Conservation (phyloP, 257 asterid genomes). For the Solanum ahanhuiri region DNA sequence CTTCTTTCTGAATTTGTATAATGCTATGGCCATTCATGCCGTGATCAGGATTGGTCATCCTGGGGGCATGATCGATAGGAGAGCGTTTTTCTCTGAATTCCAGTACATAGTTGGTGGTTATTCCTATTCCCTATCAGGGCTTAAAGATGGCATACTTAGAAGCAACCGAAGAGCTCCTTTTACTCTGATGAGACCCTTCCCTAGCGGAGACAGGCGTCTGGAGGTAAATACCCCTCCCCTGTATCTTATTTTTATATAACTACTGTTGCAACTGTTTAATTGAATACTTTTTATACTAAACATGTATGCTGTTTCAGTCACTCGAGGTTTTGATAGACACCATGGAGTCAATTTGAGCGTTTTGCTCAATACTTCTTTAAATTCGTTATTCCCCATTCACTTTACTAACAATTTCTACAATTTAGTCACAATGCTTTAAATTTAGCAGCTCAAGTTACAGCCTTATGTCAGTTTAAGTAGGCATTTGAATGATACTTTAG, state of each 20-base stretch:
- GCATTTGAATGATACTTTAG: not conserved
- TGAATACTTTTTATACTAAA: not conserved
- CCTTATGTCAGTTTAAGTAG: not conserved
- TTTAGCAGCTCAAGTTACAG: not conserved
- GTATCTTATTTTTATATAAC: not conserved
- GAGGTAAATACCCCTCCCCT: conserved; percentile 43
- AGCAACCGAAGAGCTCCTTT: conserved; percentile 74
- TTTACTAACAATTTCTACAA: not conserved
- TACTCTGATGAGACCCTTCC: conserved; percentile 57
- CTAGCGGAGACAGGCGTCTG: conserved; percentile 61
- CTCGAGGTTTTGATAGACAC: not conserved
- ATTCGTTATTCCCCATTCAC: not conserved
- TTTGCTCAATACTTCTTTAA: not conserved
- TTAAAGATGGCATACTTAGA: conserved; percentile 76
- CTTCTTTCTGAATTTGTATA: conserved; percentile 82
- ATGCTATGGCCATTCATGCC: conserved; percentile 85
- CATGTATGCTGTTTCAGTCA: not conserved
- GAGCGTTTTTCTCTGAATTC: conserved; percentile 68
- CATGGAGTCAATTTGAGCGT: not conserved
- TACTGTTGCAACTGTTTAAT: not conserved
- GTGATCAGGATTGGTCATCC: conserved; percentile 81
- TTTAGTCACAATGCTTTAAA: not conserved
- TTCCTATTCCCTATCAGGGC: conserved; percentile 55
- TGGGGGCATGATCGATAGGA: conserved; percentile 73
- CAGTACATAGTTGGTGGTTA: conserved; percentile 73